These are phyloP conservation scores for Populus trichocarpa DNA, from an alignment of 441 rosid species.

Conservation along the genomic window DNA sequence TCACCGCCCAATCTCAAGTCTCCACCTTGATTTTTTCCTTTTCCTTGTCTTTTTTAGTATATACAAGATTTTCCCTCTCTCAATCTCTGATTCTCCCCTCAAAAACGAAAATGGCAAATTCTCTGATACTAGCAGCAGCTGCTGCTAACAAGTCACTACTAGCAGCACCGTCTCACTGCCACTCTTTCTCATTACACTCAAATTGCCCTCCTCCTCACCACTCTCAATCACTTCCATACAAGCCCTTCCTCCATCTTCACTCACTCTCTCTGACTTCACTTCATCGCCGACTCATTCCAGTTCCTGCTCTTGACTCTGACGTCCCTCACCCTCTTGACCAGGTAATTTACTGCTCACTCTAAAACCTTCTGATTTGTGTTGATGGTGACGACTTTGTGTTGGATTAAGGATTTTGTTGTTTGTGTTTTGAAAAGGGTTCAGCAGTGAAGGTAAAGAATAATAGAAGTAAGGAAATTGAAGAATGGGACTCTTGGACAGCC, in stretches of 20 bases:
- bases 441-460: slow-evolving; percentile 25
- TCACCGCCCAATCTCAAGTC: not conserved
- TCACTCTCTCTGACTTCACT: slow-evolving; percentile 23
- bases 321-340: slow-evolving; percentile 47
- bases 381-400: not conserved
- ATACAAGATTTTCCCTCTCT: not conserved
- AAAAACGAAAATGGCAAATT: slow-evolving; percentile 32
- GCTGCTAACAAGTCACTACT: not conserved
- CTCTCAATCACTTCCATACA: slow-evolving; percentile 12
- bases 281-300: slow-evolving; percentile 37
- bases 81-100: not conserved
- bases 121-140: slow-evolving; percentile 8
- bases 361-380: not conserved
- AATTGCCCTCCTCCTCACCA: not conserved
- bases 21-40: not conserved
- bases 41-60: not conserved
- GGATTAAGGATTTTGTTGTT: not conserved
- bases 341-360: slow-evolving; percentile 24
- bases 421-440: slow-evolving; percentile 34
- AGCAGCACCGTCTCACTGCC: not conserved
- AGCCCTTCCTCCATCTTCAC: not conserved
- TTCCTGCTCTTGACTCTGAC: slow-evolving; percentile 53
- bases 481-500: slow-evolving; percentile 88
- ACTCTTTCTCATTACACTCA: not conserved
- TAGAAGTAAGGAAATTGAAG: slow-evolving; percentile 33